Conservation (phyloP, 2,329 filamentous ascomycete species). For the Gnomoniopsis smithogilvyi region DNA sequence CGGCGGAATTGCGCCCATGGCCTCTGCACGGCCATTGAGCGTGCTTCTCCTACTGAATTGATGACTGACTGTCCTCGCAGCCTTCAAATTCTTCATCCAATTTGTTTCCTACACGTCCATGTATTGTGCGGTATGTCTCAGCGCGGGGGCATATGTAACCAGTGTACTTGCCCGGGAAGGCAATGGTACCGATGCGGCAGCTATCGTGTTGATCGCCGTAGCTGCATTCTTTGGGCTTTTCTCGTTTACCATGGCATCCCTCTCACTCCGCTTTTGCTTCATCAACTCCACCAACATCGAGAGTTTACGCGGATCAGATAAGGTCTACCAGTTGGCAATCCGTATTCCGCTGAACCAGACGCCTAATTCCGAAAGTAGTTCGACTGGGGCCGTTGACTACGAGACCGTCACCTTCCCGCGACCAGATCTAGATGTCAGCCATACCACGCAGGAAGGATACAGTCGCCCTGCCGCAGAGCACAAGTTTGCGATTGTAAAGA, state of each 20-base stretch:
- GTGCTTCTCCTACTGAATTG: neutral
- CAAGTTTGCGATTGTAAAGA: slow-evolving; percentile 73
- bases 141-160: slow-evolving; percentile 62
- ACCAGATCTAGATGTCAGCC: slow-evolving; percentile 22
- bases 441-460: slow-evolving; percentile 1
- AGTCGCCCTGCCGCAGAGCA: slow-evolving; percentile 16
- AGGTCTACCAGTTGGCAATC: slow-evolving; percentile 72
- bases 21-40: neutral
- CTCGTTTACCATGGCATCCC: slow-evolving; percentile 70
- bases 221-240: slow-evolving; percentile 78
- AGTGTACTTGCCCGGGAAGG: slow-evolving; percentile 47
- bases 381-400: slow-evolving; percentile 29
- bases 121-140: slow-evolving; percentile 63
- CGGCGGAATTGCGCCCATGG: neutral
- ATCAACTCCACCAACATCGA: slow-evolving; percentile 85
- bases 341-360: slow-evolving; percentile 51
- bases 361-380: neutral
- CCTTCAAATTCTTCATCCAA: slow-evolving; percentile 90
- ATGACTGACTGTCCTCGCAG: slow-evolving; percentile 33
- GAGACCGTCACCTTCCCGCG: slow-evolving; percentile 59
- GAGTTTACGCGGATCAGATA: slow-evolving; percentile 58
- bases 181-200: slow-evolving; percentile 49
- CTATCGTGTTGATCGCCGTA: slow-evolving; percentile 65
- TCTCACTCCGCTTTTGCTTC: slow-evolving; percentile 66
- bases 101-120: slow-evolving; percentile 73